These are phyloP conservation scores for Durotheca rogersii DNA, from an alignment of 495 filamentous ascomycete genomes.

Conservation along the genomic window DNA sequence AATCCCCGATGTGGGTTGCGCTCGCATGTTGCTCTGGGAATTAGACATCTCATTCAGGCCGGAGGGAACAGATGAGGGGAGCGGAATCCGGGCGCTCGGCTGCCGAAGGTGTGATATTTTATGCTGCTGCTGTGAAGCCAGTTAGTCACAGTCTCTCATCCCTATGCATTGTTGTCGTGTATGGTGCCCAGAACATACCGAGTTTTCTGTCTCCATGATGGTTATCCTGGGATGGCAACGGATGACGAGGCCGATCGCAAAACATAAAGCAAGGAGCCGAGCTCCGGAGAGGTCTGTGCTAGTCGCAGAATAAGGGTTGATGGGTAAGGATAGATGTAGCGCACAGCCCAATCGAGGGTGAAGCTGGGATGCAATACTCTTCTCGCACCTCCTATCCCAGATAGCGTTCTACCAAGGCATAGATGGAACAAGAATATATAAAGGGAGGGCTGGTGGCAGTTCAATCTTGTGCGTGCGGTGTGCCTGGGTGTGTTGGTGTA, in stretches of 20 bases:
- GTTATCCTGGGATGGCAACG: slow-evolving; percentile 32
- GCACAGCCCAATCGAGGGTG: slow-evolving; percentile 4
- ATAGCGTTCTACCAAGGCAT: no score
- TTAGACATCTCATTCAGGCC: slow-evolving; percentile 50
- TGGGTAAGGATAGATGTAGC: background rate
- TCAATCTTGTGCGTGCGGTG: background rate
- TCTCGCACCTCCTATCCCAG: slow-evolving; percentile 14
- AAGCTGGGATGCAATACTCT: slow-evolving; percentile 3
- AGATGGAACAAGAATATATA: slow-evolving; percentile 4
- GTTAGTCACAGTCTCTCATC: slow-evolving; percentile 9
- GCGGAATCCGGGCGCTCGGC: slow-evolving; percentile 12
- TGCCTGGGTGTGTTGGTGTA: background rate
- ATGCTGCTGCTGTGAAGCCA: slow-evolving; percentile 9
- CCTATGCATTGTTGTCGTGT: no score
- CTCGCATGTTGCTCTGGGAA: slow-evolving; percentile 69
- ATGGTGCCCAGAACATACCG: slow-evolving; percentile 40
- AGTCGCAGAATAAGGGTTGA: background rate
- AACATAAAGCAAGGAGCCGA: slow-evolving; percentile 38
- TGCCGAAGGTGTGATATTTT: slow-evolving; percentile 17
- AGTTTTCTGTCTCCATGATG: slow-evolving; percentile 49
- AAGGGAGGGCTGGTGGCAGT: no score
- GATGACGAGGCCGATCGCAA: slow-evolving; percentile 29
- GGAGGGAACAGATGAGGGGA: slow-evolving; percentile 12
- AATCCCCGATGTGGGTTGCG: slow-evolving; percentile 53
- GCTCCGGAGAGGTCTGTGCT: slow-evolving; percentile 37